phyloP scores from a whole-genome alignment of 495 filamentous ascomycete species.

The Achaetomiella virescens region DNA sequence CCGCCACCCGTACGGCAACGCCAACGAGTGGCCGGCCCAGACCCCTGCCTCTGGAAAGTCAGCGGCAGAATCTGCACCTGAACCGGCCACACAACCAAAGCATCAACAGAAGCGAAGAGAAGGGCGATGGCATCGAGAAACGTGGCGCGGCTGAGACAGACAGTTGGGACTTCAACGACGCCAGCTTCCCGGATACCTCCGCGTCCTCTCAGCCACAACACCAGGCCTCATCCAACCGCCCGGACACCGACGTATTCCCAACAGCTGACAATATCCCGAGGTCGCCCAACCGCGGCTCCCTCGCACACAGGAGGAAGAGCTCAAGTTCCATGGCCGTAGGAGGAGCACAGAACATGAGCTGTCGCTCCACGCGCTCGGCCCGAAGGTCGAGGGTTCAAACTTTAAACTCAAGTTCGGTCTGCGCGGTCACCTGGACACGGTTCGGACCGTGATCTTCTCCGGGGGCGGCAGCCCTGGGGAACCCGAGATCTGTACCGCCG shows the following conservation, averaged over 20 bases:
- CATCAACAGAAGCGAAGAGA: constrained; percentile 32
- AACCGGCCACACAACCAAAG: constrained; percentile 25
- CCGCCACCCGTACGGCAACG: constrained; percentile 27
- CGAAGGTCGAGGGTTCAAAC: constrained; percentile 55
- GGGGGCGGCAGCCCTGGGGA: constrained; percentile 91
- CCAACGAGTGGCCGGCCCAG: constrained; percentile 39
- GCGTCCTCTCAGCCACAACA: constrained; percentile 34
- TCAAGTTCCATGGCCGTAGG: constrained; percentile 56
- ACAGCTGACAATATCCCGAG: constrained; percentile 74
- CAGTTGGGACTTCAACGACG: constrained; percentile 90
- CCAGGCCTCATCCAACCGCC: constrained; percentile 50
- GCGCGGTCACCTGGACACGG: constrained; percentile 86
- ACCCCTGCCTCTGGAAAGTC: constrained; percentile 34
- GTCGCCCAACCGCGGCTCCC: constrained; percentile 66
- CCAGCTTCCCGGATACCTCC: constrained; percentile 43
- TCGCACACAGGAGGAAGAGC: constrained; percentile 74
- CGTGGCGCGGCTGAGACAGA: constrained; percentile 51
- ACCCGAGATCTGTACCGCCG: constrained; percentile 92
- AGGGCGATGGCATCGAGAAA: constrained; percentile 26
- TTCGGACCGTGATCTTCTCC: constrained; percentile 90
- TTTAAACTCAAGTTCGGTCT: constrained; percentile 94
- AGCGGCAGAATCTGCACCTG: constrained; percentile 51
- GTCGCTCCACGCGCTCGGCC: constrained; percentile 37
- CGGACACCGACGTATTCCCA: constrained; percentile 81
- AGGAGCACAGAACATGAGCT: constrained; percentile 52